phyloP scores from a whole-genome alignment of 139 green algal species.

The Chlorella sp. region DNA sequence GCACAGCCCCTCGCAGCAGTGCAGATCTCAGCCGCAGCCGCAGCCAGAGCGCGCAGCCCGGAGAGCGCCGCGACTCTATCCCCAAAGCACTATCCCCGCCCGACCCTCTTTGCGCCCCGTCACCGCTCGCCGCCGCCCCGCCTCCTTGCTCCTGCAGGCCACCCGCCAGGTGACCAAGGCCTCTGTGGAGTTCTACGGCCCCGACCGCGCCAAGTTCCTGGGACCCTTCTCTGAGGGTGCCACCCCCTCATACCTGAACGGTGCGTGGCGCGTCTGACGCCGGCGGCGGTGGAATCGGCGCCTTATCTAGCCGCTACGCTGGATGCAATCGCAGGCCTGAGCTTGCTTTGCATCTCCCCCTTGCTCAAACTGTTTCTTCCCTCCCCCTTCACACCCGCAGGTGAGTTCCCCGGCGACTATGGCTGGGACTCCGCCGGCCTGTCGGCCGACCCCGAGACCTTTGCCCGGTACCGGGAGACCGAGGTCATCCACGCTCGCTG shows the following conservation, averaged over 20 bases:
- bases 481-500: slow-evolving; percentile 92
- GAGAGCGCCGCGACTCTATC: too few species aligned
- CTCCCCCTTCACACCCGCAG: slow-evolving; percentile 7
- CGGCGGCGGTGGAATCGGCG: too few species aligned
- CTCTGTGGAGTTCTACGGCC: slow-evolving; percentile 66
- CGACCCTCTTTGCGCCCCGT: not conserved
- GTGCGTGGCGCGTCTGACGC: slow-evolving; percentile 57
- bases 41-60: too few species aligned
- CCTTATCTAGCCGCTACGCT: not conserved
- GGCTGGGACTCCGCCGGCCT: slow-evolving; percentile 95
- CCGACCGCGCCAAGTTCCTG: slow-evolving; percentile 68
- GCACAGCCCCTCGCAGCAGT: too few species aligned
- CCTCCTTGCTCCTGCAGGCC: slow-evolving; percentile 37
- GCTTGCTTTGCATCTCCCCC: not conserved
- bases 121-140: too few species aligned
- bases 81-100: not conserved
- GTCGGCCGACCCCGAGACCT: slow-evolving; percentile 91
- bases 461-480: slow-evolving; percentile 70
- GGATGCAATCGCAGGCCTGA: not conserved
- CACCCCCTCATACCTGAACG: slow-evolving; percentile 85
- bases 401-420: slow-evolving; percentile 80
- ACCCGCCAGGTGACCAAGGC: slow-evolving; percentile 67
- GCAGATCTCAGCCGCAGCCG: too few species aligned
- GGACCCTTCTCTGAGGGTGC: slow-evolving; percentile 75
- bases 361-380: not conserved